A percentile compares a stretch with the other conserved stretches of the same genome.
Conservation (phyloP, 2,329 filamentous ascomycete species). For the Talaromyces sp. region DNA sequence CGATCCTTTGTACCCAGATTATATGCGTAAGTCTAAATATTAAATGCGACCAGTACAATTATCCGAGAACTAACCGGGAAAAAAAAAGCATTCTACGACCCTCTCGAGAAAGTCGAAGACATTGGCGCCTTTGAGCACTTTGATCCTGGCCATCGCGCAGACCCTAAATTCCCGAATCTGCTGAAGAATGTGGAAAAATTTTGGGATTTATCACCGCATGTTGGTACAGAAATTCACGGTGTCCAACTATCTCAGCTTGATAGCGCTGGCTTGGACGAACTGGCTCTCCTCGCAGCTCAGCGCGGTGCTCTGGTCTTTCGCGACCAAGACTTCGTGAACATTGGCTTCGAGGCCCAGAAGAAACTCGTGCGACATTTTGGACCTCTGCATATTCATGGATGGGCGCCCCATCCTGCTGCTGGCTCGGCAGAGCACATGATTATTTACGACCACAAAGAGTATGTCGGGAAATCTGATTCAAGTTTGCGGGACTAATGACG, state of each 20-base stretch:
- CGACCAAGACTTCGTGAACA: slow-evolving; percentile 68
- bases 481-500: not conserved
- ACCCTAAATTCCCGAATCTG: slow-evolving; percentile 48
- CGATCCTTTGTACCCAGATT: not conserved
- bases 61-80: not conserved
- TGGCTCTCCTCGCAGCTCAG: slow-evolving; percentile 38
- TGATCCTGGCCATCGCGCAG: slow-evolving; percentile 46
- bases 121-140: slow-evolving; percentile 38
- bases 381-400: slow-evolving; percentile 1
- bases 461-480: not conserved
- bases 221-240: slow-evolving; percentile 39
- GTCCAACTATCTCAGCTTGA: slow-evolving; percentile 35
- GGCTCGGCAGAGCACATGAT: slow-evolving; percentile 1
- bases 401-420: slow-evolving; percentile 1
- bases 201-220: slow-evolving; percentile 34
- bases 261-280: slow-evolving; percentile 34
- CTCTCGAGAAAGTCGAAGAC: slow-evolving; percentile 3
- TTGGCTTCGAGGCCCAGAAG: slow-evolving; percentile 38
- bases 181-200: slow-evolving; percentile 29
- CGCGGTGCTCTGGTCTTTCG: slow-evolving; percentile 36
- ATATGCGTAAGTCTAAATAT: not conserved
- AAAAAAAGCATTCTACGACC: not conserved
- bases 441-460: slow-evolving; percentile 6
- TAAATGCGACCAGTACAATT: too few relatives aligned
- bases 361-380: slow-evolving; percentile 2